Conservation (phyloP, 495 filamentous ascomycete genomes). For the Filosporella fistucella region DNA sequence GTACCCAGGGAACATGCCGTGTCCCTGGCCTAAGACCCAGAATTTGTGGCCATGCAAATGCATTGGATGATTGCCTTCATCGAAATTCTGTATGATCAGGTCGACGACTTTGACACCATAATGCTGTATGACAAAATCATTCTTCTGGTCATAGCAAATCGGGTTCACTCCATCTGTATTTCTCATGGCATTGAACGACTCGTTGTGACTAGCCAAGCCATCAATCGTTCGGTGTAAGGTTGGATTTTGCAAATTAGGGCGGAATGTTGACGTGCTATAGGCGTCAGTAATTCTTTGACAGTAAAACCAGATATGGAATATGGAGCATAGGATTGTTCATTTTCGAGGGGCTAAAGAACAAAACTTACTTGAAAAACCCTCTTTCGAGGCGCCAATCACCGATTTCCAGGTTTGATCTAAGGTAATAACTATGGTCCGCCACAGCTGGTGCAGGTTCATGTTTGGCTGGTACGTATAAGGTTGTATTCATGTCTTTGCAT, state of each 20-base stretch:
- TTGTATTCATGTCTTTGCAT: constrained; percentile 43
- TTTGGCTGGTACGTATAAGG: constrained; percentile 32
- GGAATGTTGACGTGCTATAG: too few species aligned
- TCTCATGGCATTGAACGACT: constrained; percentile 35
- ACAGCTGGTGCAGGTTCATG: constrained; percentile 31
- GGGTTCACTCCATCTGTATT: constrained; percentile 44
- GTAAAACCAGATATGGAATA: too few species aligned
- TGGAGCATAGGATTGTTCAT: too few species aligned
- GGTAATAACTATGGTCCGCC: constrained; percentile 40
- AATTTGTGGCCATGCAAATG: constrained; percentile 63
- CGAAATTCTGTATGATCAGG: constrained; percentile 61
- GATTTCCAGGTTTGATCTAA: constrained; percentile 50
- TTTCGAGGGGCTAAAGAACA: too few species aligned
- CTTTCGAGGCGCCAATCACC: constrained; percentile 48
- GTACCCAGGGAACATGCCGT: constrained; percentile 46
- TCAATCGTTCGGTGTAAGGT: constrained; percentile 39
- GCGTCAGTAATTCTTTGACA: too few species aligned
- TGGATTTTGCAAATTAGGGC: constrained; percentile 35
- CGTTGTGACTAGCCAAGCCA: constrained; percentile 42
- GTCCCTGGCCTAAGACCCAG: constrained; percentile 50
- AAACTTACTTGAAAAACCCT: constrained; percentile 56
- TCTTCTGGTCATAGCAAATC: constrained; percentile 40
- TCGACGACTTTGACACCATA: constrained; percentile 46
- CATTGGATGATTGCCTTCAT: constrained; percentile 58
- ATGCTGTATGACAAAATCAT: constrained; percentile 40